Evolutionary conservation across 2,329 filamentous ascomycete genomes (phyloP).

Genomic region (Rachicladosporium sp.): DNA sequence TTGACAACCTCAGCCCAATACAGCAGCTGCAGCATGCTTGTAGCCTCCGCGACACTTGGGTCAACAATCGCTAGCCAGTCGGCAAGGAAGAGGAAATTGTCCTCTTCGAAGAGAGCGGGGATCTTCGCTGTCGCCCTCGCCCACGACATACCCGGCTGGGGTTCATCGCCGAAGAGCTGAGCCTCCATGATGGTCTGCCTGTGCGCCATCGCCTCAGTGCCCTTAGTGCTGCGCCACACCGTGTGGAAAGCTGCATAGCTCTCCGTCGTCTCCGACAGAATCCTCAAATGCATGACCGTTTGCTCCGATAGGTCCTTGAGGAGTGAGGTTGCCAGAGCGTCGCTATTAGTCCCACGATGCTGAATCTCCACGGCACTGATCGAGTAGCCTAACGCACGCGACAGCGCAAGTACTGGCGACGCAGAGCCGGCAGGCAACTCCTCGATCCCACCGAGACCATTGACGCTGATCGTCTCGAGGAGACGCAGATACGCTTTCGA

Average conservation of each 20-base stretch:
- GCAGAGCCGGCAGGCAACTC: constrained; percentile 8
- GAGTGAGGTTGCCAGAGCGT: constrained; percentile 54
- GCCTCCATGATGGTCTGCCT: constrained; percentile 18
- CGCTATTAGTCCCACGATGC: constrained; percentile 62
- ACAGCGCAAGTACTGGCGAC: constrained; percentile 15
- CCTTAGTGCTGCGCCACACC: constrained; percentile 45
- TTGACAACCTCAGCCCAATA: constrained; percentile 88
- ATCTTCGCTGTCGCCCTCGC: constrained; percentile 22
- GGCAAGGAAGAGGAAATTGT: constrained; percentile 69
- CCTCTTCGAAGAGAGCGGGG: constrained; percentile 45
- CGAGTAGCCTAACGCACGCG: constrained; percentile 57
- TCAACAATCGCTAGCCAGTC: constrained; percentile 36
- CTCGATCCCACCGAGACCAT: constrained; percentile 28
- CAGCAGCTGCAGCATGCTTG: constrained; percentile 64
- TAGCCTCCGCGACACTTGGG: constrained; percentile 17
- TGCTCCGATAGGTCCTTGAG: constrained; percentile 77
- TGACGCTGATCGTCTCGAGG: constrained; percentile 41
- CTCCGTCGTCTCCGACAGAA: constrained; percentile 76
- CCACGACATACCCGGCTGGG: constrained; percentile 12
- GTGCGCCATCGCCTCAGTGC: constrained; percentile 13
- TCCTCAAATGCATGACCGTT: constrained; percentile 70
- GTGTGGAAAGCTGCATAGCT: constrained; percentile 67
- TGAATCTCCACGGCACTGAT: constrained; percentile 85
- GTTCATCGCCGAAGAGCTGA: constrained; percentile 19
- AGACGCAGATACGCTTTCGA: constrained; percentile 44